These are phyloP conservation scores for Populus tremula DNA, from an alignment of 345 rosid species.

Conservation along the genomic window DNA sequence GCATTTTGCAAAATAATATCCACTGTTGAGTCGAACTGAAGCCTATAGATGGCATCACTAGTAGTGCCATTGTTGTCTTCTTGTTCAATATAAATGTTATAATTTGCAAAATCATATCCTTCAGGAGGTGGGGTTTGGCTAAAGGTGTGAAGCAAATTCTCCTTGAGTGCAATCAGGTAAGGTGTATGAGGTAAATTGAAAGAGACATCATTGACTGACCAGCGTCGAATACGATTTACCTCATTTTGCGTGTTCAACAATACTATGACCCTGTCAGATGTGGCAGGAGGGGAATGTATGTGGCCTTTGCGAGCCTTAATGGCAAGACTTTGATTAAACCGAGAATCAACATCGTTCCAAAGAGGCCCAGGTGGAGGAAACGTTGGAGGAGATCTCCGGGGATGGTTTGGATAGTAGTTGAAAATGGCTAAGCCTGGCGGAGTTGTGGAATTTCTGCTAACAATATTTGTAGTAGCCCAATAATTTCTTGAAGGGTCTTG, in stretches of 20 bases:
- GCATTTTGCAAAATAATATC: slow-evolving; percentile 74
- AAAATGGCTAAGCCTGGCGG: slow-evolving; percentile 51
- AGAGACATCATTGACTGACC: slow-evolving; percentile 73
- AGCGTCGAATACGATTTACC: slow-evolving; percentile 31
- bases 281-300: slow-evolving; percentile 40
- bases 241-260: slow-evolving; percentile 60
- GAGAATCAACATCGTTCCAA: slow-evolving; percentile 41
- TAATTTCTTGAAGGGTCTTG: slow-evolving; percentile 58
- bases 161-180: slow-evolving; percentile 51
- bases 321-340: slow-evolving; percentile 49
- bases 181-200: slow-evolving; percentile 55
- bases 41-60: slow-evolving; percentile 41
- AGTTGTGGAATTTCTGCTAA: slow-evolving; percentile 42
- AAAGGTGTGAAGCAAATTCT: slow-evolving; percentile 36
- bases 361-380: slow-evolving; percentile 36
- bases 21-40: slow-evolving; percentile 51
- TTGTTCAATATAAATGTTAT: slow-evolving; percentile 5
- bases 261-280: slow-evolving; percentile 45
- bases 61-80: slow-evolving; percentile 40
- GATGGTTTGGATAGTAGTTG: slow-evolving; percentile 60
- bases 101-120: slow-evolving; percentile 24
- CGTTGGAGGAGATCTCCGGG: slow-evolving; percentile 41
- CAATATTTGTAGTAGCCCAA: slow-evolving; percentile 61
- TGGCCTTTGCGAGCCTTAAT: slow-evolving; percentile 49
- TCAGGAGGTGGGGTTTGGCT: slow-evolving; percentile 48